Base-by-base conservation (phyloP, 2,329 filamentous ascomycete genomes). In the Aureobasidium melanogenum region DNA sequence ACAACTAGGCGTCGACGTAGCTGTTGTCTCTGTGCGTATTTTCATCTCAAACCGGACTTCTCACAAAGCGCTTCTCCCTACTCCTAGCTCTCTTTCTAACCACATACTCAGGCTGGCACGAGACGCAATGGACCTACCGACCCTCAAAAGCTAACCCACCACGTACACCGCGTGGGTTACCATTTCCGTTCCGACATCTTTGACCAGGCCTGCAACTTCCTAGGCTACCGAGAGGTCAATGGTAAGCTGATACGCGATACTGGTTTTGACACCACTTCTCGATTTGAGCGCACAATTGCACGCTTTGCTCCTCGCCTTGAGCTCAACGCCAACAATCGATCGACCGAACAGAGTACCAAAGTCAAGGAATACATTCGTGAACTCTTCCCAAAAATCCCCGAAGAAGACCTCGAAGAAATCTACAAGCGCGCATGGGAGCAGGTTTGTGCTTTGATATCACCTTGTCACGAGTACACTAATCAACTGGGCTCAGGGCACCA, bases 111-210 rank as follows among this genome's bases (percentile, higher is more conserved):
- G 39, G 57, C 32, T 60, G 56, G 50, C 28, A 47, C 36, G 19
- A 54, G 22, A 36, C 34, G 24, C 67, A 55, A 64, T 64, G 61
- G 48, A 52, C 66, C 19, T 63, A 60, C 5, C 15, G 63, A 70
- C 52, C 67, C 67, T 15, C 50, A 36, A 28, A 69, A 67, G 71
- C 73, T 86, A 2, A 83, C 82, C 2, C 79, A 84, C 66, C 82
- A 86, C 68, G 79, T 85, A 52, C 79, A 84, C 66, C 79, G 84
- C 43, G 79, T 86, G 64, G 84, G 84, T 17, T 83, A 84, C 69
- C 84, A 86, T 68, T 86, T 87, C 64, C 82, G 82, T 7, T 79
- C 79, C 62, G 74, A 79, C n/a, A 77, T 86, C 62, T 81, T 87
- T 41, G 78, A 80, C 46, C 74, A 80, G 62, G 82, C 82, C 38